Evolutionary conservation across 202 grass and related monocot species (phyloP).

Genomic region (Zoysia matrella): DNA sequence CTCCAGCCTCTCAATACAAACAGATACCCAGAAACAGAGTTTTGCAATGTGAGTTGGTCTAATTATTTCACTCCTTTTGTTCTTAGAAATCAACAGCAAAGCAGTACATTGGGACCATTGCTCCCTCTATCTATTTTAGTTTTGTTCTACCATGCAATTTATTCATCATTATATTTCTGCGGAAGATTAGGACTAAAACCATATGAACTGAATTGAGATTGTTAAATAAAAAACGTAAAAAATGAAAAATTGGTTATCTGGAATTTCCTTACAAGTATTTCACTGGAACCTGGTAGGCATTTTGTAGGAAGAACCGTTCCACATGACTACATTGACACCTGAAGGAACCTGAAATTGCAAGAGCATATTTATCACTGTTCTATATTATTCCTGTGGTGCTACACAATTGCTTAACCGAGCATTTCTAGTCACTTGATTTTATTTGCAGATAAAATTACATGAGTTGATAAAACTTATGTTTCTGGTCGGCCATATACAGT

Average conservation of each 20-base stretch:
- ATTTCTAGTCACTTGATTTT: background rate
- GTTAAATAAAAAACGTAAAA: conserved; percentile 10
- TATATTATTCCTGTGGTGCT: conserved; percentile 24
- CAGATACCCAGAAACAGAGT: conserved; percentile 77
- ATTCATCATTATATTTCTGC: conserved; percentile 20
- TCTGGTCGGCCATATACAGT: conserved; percentile 18
- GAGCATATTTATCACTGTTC: background rate
- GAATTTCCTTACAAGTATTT: conserved; percentile 9
- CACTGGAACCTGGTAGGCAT: conserved; percentile 10
- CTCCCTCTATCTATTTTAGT: conserved; percentile 47
- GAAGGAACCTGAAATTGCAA: background rate
- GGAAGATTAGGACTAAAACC: conserved; percentile 22
- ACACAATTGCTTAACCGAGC: conserved; percentile 14
- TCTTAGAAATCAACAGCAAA: conserved; percentile 14
- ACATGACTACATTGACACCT: conserved; percentile 24
- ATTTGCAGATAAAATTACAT: conserved; percentile 2
- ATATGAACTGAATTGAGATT: conserved; percentile 29
- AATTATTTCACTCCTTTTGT: conserved; percentile 29
- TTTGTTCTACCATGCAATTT: conserved; percentile 26
- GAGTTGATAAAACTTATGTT: background rate
- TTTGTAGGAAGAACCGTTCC: background rate
- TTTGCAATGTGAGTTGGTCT: conserved; percentile 64
- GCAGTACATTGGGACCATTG: conserved; percentile 27
- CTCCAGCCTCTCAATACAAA: conserved; percentile 83
- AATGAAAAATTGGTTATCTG: background rate